phyloP scores from a whole-genome alignment of 2,329 filamentous ascomycete species.

The Ophiostoma ips region DNA sequence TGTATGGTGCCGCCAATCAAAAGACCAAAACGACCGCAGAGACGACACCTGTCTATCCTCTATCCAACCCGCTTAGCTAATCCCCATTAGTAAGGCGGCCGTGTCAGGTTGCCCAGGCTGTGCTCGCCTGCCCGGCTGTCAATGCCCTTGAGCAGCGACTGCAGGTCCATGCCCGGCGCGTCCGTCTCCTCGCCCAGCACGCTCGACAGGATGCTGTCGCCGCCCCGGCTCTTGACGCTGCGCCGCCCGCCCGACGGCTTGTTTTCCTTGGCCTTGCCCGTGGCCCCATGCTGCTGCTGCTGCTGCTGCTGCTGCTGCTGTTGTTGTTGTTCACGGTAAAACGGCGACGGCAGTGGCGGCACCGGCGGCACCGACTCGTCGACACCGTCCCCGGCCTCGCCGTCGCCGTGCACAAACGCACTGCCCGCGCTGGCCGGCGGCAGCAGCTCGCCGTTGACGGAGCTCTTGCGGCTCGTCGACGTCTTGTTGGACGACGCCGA shows the following conservation, averaged over 20 bases:
- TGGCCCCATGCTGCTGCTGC: constrained; percentile 4
- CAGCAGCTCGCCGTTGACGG: constrained; percentile 2
- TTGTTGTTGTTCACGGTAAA: constrained; percentile 14
- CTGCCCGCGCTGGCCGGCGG: background rate
- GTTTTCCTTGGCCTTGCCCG: background rate
- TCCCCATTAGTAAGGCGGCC: constrained; percentile 41
- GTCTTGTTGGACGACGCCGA: background rate
- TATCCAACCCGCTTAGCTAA: background rate
- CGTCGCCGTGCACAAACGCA: background rate
- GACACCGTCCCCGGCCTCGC: constrained; percentile 11
- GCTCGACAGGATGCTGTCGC: constrained; percentile 21
- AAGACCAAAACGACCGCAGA: background rate
- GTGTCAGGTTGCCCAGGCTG: constrained; percentile 30
- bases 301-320: constrained; percentile 12
- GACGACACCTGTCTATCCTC: background rate
- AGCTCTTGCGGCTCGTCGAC: constrained; percentile 3
- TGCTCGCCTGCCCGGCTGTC: constrained; percentile 34
- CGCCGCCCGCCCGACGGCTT: constrained; percentile 18
- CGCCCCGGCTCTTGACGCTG: constrained; percentile 29
- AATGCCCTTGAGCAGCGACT: constrained; percentile 36
- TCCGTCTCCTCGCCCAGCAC: constrained; percentile 22
- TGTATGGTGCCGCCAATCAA: background rate
- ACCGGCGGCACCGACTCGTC: constrained; percentile 38
- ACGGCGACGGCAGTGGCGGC: constrained; percentile 33
- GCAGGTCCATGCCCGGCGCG: constrained; percentile 29